These are phyloP conservation scores for Parastagonospora nodorum DNA, from an alignment of 2,329 filamentous ascomycete genomes.

Conservation along the genomic window DNA sequence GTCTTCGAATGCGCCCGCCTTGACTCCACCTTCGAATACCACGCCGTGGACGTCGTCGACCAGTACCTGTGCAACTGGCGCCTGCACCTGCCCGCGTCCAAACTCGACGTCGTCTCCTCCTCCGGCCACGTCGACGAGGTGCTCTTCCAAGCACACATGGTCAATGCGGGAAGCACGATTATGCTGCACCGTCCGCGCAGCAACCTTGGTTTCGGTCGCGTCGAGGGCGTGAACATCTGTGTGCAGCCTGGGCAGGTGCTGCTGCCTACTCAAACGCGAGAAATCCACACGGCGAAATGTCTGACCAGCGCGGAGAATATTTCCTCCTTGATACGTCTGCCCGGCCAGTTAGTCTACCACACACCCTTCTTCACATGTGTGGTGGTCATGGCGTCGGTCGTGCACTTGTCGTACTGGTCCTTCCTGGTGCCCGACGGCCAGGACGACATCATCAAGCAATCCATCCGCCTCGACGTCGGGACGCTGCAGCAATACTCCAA, in stretches of 20 bases:
- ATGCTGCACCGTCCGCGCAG: constrained; percentile 52
- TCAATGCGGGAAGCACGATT: constrained; percentile 54
- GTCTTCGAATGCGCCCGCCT: constrained; percentile 63
- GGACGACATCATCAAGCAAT: constrained; percentile 72
- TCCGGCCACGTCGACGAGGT: constrained; percentile 78
- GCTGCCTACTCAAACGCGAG: constrained; percentile 58
- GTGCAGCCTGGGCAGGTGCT: constrained; percentile 60
- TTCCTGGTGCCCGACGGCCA: constrained; percentile 56
- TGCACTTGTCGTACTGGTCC: constrained; percentile 71
- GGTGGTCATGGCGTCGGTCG: constrained; percentile 47
- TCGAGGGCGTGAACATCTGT: constrained; percentile 62
- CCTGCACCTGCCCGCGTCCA: constrained; percentile 74
- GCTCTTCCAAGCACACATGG: constrained; percentile 90
- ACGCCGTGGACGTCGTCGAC: constrained; percentile 61
- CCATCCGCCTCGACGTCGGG: constrained; percentile 78
- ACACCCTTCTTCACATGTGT: constrained; percentile 54
- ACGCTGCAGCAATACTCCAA: constrained; percentile 70
- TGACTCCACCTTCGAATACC: constrained; percentile 45
- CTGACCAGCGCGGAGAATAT: constrained; percentile 79
- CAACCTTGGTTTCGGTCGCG: constrained; percentile 43
- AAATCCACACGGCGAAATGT: constrained; percentile 77
- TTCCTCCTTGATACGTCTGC: constrained; percentile 74
- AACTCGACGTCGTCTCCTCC: constrained; percentile 70
- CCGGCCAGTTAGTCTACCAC: constrained; percentile 72
- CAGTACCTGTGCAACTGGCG: constrained; percentile 74